Evolutionary conservation across 1,284 basidiomycete species (phyloP).

Genomic region (Singerocomus rubriflavus): DNA sequence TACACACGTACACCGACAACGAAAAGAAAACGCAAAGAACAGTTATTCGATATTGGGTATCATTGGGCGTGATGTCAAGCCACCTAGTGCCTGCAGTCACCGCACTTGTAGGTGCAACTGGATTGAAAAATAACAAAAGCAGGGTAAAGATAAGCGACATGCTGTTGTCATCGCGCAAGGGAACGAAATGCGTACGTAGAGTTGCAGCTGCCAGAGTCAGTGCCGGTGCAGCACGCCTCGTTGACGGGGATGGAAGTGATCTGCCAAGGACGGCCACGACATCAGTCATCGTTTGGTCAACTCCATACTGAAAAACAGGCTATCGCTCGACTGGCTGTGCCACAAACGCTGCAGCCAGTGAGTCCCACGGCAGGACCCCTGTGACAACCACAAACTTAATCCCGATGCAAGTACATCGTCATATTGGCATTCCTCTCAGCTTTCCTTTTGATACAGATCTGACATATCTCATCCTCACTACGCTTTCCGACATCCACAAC

Average conservation of each 20-base stretch:
- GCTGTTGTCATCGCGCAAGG: not conserved
- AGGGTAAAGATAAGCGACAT: not conserved
- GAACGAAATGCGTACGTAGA: constrained; percentile 5
- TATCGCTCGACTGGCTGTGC: constrained; percentile 1
- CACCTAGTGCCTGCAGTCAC: constrained; percentile 21
- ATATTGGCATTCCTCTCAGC: no score
- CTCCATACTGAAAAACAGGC: not conserved
- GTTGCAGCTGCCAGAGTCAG: constrained; percentile 10
- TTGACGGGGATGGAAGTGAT: constrained; percentile 23
- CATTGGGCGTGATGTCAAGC: no score
- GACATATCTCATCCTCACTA: constrained; percentile 28
- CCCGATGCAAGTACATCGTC: no score
- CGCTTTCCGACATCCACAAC: constrained; percentile 28
- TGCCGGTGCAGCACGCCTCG: constrained; percentile 22
- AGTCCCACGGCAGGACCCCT: no score
- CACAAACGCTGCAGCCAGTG: no score
- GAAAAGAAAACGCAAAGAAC: no score
- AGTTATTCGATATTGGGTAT: no score
- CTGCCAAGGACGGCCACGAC: constrained; percentile 1
- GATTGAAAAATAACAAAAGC: not conserved
- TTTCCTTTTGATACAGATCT: no score
- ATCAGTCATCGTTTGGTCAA: not conserved
- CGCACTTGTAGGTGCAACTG: constrained; percentile 21
- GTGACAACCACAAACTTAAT: no score
- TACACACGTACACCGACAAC: no score